Conservation (phyloP, 306 rosid genomes). For the Trifolium dubium region DNA sequence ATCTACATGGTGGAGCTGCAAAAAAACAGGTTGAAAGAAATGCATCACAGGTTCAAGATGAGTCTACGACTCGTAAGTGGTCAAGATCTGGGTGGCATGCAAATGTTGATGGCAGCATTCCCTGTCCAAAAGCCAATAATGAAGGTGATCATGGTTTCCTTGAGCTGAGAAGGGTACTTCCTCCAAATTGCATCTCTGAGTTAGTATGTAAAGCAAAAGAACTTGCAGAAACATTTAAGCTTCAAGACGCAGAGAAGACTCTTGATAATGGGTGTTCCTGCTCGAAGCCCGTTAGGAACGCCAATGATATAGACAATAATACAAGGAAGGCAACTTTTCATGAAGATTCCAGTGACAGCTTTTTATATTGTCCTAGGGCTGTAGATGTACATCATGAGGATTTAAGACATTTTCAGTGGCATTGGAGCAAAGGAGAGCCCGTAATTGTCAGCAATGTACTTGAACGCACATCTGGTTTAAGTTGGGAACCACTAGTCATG, state of each 20-base stretch:
- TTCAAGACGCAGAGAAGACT: slow-evolving; percentile 39
- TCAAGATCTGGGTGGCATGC: slow-evolving; percentile 61
- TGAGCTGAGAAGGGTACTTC: slow-evolving; percentile 62
- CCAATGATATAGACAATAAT: slow-evolving; percentile 27
- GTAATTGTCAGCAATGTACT: slow-evolving; percentile 81
- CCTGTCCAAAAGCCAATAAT: slow-evolving; percentile 57
- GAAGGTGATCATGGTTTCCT: slow-evolving; percentile 58
- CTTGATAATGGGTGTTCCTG: slow-evolving; percentile 55
- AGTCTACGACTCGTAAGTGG: slow-evolving; percentile 27
- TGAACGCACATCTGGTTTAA: slow-evolving; percentile 68
- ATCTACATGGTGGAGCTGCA: slow-evolving; percentile 59
- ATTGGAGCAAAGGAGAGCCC: slow-evolving; percentile 90
- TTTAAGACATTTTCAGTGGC: slow-evolving; percentile 79
- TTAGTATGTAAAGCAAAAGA: slow-evolving; percentile 67
- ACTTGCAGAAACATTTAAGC: slow-evolving; percentile 45
- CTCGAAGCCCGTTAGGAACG: slow-evolving; percentile 32
- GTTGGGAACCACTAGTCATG: slow-evolving; percentile 97
- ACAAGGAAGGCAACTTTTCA: slow-evolving; percentile 73
- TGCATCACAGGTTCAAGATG: neutral
- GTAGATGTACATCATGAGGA: slow-evolving; percentile 50
- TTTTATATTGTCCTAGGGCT: slow-evolving; percentile 69
- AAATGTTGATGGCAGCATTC: slow-evolving; percentile 64
- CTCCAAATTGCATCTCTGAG: slow-evolving; percentile 47
- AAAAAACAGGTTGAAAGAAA: neutral
- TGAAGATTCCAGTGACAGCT: slow-evolving; percentile 63